Base-by-base conservation (phyloP, 306 rosid species). In the Astragalus membranaceus region DNA sequence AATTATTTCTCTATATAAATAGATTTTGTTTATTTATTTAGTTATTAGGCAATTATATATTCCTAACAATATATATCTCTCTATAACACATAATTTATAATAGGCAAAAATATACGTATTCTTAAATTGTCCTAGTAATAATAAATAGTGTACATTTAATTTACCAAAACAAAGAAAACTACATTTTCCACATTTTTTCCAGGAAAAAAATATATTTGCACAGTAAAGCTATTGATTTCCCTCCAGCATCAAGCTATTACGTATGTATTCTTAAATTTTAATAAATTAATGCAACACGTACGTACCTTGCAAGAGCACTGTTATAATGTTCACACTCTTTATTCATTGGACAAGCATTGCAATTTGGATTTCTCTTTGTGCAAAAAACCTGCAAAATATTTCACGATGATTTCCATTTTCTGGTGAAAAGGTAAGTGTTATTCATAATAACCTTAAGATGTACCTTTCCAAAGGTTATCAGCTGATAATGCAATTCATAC, bases 381-480 rank as follows among this genome's bases (percentile, higher is more conserved):
- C 98, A 92, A 67, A 79, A 86, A 3, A 86, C 89, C 96, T 92
- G 56, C 79, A 78, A 53, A 54, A 17, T 32, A 6, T 41, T 39
- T 32, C 44, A 46, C 20, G 10, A 15, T 52, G 8, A 16, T n/a
- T 48, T 55, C 15, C 6, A 54, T 68, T 47, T 74, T 70, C 50
- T 7, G 5, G 16, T 15, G 12, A 9, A 48, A 7, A 73, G 26
- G 10, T 14, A 8, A 14, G 13, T 8, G 36, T 2, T 3, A 3
- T 13, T 42, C 0, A 33, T 0, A 39, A 20, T 10, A 47, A 32
- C 0, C 0, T 30, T 11, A 15, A 10, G 8, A 36, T 7, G 8
- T 78, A 90, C 96, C 95, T 92, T 89, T 77, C 96, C 96, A 75
- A 84, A 89, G 2, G 96, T 89, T 69, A 92, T 92, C 80, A 92